Evolutionary conservation across 176 grass and related monocot species (phyloP).

Genomic region (sorghum (Sorghum bicolor)): DNA sequence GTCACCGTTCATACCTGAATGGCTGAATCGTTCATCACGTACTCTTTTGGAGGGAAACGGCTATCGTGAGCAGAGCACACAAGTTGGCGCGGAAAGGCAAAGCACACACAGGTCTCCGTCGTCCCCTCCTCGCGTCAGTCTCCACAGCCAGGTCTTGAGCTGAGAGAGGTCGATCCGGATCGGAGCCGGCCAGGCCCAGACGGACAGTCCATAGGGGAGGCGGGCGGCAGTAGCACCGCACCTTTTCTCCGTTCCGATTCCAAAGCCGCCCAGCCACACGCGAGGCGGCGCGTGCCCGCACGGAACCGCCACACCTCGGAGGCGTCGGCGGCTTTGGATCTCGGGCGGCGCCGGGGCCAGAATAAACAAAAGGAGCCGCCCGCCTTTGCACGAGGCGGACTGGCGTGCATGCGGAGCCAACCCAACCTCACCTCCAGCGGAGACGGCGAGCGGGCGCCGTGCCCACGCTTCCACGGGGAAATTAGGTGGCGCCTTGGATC

Average conservation of each 20-base stretch:
- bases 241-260: not conserved
- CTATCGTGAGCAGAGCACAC: not conserved
- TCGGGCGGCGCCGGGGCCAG: not conserved
- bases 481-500: not conserved
- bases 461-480: not conserved
- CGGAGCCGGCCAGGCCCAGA: not conserved
- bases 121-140: not conserved
- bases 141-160: not conserved
- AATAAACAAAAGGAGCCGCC: slow-evolving; percentile 17
- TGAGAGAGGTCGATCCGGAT: not conserved
- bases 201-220: not conserved
- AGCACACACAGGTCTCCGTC: not conserved
- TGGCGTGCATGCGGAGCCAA: not conserved
- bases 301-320: not conserved
- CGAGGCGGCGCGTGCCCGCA: not conserved
- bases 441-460: not conserved
- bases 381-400: not conserved
- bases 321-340: slow-evolving; percentile 36
- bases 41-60: too few species aligned
- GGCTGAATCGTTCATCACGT: too few species aligned
- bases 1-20: not conserved
- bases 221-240: not conserved
- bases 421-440: not conserved
- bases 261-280: slow-evolving; percentile 17
- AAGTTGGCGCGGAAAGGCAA: not conserved